Percentiles rank a stretch among this genome's conserved stretches.
Evolutionary conservation across 1,284 basidiomycete genomes (phyloP).

Genomic region (Stereum hirsutum): DNA sequence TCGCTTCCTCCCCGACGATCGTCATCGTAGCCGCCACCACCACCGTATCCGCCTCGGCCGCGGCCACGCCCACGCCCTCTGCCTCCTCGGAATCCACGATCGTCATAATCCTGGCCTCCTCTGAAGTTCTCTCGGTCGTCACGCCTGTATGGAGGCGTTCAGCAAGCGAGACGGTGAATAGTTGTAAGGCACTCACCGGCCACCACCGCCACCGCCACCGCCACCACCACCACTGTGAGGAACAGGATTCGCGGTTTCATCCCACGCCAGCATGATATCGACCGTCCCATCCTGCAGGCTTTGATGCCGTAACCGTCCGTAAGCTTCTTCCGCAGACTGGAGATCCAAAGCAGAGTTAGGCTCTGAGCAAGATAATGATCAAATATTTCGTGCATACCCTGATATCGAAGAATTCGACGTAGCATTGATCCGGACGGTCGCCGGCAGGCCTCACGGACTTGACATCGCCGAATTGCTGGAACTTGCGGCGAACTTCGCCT

Average conservation of each 20-base stretch:
- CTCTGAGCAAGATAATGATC: slow-evolving; percentile 1
- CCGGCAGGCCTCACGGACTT: slow-evolving; percentile 65
- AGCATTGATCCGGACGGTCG: slow-evolving; percentile 66
- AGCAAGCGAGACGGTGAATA: too few relatives aligned
- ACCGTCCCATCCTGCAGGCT: slow-evolving; percentile 80
- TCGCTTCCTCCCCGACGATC: slow-evolving; percentile 40
- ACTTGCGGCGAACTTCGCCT: slow-evolving; percentile 74
- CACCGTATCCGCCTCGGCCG: slow-evolving; percentile 15
- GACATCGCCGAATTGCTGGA: slow-evolving; percentile 85
- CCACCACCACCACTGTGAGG: too few relatives aligned
- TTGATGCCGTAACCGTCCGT: slow-evolving; percentile 72
- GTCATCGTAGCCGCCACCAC: slow-evolving; percentile 26
- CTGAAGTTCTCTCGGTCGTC: slow-evolving; percentile 15
- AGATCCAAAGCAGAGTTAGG: slow-evolving; percentile 8
- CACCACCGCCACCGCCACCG: too few relatives aligned
- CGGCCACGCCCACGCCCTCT: slow-evolving; percentile 25
- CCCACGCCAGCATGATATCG: slow-evolving; percentile 87
- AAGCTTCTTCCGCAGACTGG: slow-evolving; percentile 70
- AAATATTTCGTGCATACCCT: slow-evolving; percentile 43
- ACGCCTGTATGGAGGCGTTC: slow-evolving; percentile 5
- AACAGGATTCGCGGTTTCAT: slow-evolving; percentile 32
- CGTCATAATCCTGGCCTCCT: slow-evolving; percentile 14
- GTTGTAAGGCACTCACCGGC: too few relatives aligned
- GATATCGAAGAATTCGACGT: slow-evolving; percentile 86
- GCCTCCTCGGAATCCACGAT: slow-evolving; percentile 23